Conservation (phyloP, 2,329 filamentous ascomycete species). For the Ramularia endophylla region DNA sequence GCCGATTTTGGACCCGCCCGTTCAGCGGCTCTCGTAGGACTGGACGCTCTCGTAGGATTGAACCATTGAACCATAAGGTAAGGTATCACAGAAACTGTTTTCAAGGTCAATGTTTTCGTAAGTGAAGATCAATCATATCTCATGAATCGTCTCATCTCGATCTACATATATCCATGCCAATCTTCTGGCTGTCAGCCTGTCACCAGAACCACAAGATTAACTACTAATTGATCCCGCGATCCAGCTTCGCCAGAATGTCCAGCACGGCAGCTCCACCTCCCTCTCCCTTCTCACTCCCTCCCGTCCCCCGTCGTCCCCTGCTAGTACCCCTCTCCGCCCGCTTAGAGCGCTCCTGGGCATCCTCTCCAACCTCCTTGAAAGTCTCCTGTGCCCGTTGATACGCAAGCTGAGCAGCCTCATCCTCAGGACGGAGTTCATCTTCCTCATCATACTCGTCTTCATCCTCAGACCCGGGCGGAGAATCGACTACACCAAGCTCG, state of each 20-base stretch:
- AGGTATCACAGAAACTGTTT: too few species aligned
- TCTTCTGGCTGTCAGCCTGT: too few species aligned
- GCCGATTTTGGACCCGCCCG: too few species aligned
- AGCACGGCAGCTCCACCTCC: slow-evolving; percentile 29
- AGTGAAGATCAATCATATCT: too few species aligned
- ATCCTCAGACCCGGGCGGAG: slow-evolving; percentile 20
- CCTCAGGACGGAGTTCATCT: slow-evolving; percentile 25
- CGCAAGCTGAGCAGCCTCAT: slow-evolving; percentile 29
- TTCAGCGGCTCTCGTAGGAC: too few species aligned
- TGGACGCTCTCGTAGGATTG: too few species aligned
- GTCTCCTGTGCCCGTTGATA: slow-evolving; percentile 29
- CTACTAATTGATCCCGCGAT: slow-evolving; percentile 22
- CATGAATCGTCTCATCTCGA: too few species aligned
- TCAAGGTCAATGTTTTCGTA: too few species aligned
- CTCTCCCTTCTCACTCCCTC: slow-evolving; percentile 7
- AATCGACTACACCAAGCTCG: slow-evolving; percentile 26
- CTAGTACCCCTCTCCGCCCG: slow-evolving; percentile 16
- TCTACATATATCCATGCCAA: too few species aligned
- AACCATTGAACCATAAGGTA: too few species aligned
- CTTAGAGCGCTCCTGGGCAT: slow-evolving; percentile 26
- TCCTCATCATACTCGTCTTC: slow-evolving; percentile 25
- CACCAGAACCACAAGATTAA: too few species aligned
- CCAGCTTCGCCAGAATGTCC: slow-evolving; percentile 29
- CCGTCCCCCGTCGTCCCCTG: slow-evolving; percentile 3
- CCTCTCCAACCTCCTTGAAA: slow-evolving; percentile 27